Evolutionary conservation across 116 monocot species (phyloP).

Genomic region (Zostera marina): DNA sequence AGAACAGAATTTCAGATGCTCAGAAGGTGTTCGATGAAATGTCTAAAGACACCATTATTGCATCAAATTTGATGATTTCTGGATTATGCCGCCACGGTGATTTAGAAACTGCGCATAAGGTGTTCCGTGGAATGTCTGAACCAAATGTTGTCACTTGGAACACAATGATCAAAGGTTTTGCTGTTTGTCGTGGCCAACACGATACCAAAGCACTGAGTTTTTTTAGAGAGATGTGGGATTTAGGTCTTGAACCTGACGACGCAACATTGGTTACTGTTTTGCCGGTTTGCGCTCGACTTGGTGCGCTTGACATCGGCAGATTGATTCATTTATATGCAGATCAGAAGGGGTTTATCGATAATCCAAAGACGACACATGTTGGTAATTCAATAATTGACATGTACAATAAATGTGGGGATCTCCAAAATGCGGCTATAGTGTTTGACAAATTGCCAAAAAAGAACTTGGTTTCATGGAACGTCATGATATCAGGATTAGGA

Average conservation of each 20-base stretch:
- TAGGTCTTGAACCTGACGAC: constrained; percentile 20
- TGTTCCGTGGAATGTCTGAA: constrained; percentile 21
- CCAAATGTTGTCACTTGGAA: constrained; percentile 34
- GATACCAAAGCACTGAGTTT: constrained; percentile 15
- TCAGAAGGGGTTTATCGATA: constrained; percentile 4
- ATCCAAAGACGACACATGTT: constrained; percentile 11
- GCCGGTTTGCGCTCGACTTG: constrained; percentile 22
- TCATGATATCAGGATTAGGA: constrained; percentile 26
- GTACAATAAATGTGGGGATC: constrained; percentile 46
- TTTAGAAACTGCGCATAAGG: constrained; percentile 1
- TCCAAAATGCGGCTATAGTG: constrained; percentile 10
- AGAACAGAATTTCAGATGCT: constrained; percentile 6
- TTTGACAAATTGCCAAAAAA: constrained; percentile 13
- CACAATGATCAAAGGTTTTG: constrained; percentile 22
- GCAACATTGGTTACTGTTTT: constrained; percentile 27
- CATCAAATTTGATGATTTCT: constrained; percentile 23
- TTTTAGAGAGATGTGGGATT: constrained; percentile 15
- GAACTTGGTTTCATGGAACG: constrained; percentile 29
- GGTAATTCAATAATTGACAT: constrained; percentile 29
- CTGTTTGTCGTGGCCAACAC: constrained; percentile 3
- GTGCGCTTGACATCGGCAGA: constrained; percentile 14
- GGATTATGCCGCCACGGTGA: constrained; percentile 15
- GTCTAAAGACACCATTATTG: constrained; percentile 7
- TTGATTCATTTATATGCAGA: constrained; percentile 20
- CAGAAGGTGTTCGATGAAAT: constrained; percentile 17